Evolutionary conservation across 345 rosid genomes (phyloP).

Genomic region (Camelina neglecta): DNA sequence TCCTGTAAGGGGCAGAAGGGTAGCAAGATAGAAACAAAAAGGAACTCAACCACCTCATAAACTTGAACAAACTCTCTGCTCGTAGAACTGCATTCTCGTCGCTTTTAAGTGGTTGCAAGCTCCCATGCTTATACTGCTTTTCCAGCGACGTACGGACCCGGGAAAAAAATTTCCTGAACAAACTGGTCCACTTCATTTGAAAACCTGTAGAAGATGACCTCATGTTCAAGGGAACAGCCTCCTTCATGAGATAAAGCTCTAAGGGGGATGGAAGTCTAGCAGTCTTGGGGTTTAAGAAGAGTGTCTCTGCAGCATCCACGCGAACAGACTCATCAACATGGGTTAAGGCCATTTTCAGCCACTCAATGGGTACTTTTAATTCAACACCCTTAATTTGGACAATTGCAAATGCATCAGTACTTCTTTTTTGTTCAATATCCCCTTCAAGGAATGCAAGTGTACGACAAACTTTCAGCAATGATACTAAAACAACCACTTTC

Average conservation of each 20-base stretch:
- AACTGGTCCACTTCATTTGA: slow-evolving; percentile 98
- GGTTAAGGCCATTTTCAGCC: slow-evolving; percentile 87
- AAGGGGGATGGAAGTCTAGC: slow-evolving; percentile 85
- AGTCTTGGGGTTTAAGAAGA: slow-evolving; percentile 87
- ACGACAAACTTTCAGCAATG: slow-evolving; percentile 90
- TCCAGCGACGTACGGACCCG: slow-evolving; percentile 93
- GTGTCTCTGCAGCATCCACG: slow-evolving; percentile 96
- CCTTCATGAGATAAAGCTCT: slow-evolving; percentile 78
- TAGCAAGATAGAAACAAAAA: slow-evolving; percentile 89
- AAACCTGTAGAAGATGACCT: slow-evolving; percentile 90
- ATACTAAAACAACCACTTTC: slow-evolving; percentile 76
- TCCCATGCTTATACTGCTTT: slow-evolving; percentile 79
- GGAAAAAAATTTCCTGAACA: slow-evolving; percentile 87
- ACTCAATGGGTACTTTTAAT: slow-evolving; percentile 69
- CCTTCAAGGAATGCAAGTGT: slow-evolving; percentile 91
- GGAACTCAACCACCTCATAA: slow-evolving; percentile 88
- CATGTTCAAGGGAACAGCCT: slow-evolving; percentile 94
- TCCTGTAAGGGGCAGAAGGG: slow-evolving; percentile 93
- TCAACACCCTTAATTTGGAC: slow-evolving; percentile 73
- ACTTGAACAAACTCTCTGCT: slow-evolving; percentile 76
- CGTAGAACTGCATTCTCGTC: slow-evolving; percentile 51
- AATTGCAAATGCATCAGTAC: slow-evolving; percentile 52
- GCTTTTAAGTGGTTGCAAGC: slow-evolving; percentile 62
- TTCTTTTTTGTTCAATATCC: slow-evolving; percentile 65
- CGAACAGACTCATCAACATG: slow-evolving; percentile 92